Evolutionary conservation across 352 stramenopile species (phyloP).

Genomic region (Globisporangium rhizosaccharum): DNA sequence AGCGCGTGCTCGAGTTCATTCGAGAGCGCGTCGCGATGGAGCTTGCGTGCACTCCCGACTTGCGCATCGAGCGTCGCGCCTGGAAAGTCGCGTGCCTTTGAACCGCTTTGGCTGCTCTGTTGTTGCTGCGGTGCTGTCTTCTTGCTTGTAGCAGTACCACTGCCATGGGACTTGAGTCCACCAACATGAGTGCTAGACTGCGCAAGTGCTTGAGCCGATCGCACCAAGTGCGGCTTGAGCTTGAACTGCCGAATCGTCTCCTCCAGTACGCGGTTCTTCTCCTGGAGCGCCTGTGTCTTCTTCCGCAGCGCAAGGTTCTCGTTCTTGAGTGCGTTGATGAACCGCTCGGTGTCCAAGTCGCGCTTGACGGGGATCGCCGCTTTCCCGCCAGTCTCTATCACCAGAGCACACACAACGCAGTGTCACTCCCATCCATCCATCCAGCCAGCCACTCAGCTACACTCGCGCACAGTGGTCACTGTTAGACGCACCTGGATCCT

Average conservation of each 20-base stretch:
- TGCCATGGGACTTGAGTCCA: too few species aligned
- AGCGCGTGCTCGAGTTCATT: conserved; percentile 60
- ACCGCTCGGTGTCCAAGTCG: conserved; percentile 77
- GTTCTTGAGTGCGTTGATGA: conserved; percentile 70
- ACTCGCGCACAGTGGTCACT: not conserved
- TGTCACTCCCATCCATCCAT: not conserved
- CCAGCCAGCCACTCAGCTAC: not conserved
- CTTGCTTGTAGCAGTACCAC: conserved; percentile 5
- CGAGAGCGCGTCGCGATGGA: conserved; percentile 46
- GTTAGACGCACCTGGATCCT: conserved; percentile 28
- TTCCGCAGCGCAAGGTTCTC: conserved; percentile 71
- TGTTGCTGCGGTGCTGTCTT: not conserved
- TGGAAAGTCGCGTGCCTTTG: conserved; percentile 17
- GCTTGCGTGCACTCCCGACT: conserved; percentile 34
- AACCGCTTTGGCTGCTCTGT: not conserved
- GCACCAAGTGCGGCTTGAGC: conserved; percentile 17
- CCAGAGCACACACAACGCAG: too few species aligned
- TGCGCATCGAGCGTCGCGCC: conserved; percentile 34
- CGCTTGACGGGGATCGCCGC: conserved; percentile 28
- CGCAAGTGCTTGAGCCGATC: not conserved
- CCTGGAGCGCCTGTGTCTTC: conserved; percentile 62
- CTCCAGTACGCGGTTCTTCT: conserved; percentile 65
- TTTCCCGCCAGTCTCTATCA: conserved; percentile 23
- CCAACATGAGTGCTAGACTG: not conserved
- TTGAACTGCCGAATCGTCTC: conserved; percentile 38